These are phyloP conservation scores for Sugiyamaella chiloensis DNA, from an alignment of 805 yeast species.

Conservation along the genomic window DNA sequence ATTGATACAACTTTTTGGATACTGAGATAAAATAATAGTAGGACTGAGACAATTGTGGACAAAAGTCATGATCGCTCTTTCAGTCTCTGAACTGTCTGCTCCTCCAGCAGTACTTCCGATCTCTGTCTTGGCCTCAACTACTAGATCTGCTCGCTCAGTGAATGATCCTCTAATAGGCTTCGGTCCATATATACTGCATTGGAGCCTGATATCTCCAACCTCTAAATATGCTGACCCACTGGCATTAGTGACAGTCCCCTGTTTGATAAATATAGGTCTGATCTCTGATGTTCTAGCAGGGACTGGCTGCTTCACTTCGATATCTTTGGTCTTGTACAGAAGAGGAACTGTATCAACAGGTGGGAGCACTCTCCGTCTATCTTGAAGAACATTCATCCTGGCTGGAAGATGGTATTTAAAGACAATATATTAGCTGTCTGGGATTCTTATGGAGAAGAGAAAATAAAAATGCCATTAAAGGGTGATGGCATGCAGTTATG, in stretches of 20 bases:
- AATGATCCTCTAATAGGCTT: constrained; percentile 77
- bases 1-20: constrained; percentile 88
- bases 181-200: constrained; percentile 83
- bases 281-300: constrained; percentile 26
- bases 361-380: constrained; percentile 84
- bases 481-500: no score
- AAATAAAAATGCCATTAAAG: no score
- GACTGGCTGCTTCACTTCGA: constrained; percentile 8
- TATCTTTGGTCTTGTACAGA: constrained; percentile 10
- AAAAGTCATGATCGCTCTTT: constrained; percentile 49
- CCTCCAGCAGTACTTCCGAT: constrained; percentile 44
- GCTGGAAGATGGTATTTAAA: no score
- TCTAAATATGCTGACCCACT: constrained; percentile 85
- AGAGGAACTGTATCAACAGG: constrained; percentile 65
- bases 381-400: constrained; percentile 39
- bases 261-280: constrained; percentile 51
- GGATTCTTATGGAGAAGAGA: no score
- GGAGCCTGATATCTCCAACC: constrained; percentile 53
- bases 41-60: constrained; percentile 52
- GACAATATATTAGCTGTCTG: no score
- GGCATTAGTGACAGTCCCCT: constrained; percentile 65
- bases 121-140: constrained; percentile 56
- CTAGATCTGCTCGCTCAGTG: constrained; percentile 59
- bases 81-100: constrained; percentile 30
- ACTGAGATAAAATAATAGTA: constrained; percentile 58